These are phyloP conservation scores for Eutrema salsugineum DNA, from an alignment of 441 rosid genomes.

Conservation along the genomic window DNA sequence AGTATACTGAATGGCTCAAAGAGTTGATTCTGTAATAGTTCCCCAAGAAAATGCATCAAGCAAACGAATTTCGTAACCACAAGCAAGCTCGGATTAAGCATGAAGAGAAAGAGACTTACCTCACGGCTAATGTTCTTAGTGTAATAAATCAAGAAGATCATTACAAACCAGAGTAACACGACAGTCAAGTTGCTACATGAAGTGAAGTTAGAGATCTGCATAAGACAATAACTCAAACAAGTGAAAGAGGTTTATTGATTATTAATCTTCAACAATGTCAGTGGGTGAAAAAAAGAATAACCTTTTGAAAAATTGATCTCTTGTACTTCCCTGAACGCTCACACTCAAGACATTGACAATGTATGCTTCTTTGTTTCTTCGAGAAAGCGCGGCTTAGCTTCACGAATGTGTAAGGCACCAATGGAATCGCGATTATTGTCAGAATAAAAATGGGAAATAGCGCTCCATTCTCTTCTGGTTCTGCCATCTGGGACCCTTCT, in stretches of 20 bases:
- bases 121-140: slow-evolving; percentile 82
- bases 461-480: slow-evolving; percentile 73
- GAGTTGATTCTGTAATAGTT: slow-evolving; percentile 58
- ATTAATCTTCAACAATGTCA: neutral
- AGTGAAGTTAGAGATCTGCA: slow-evolving; percentile 80
- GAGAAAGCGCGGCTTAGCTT: slow-evolving; percentile 73
- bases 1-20: slow-evolving; percentile 92
- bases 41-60: slow-evolving; percentile 26
- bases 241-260: neutral
- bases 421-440: slow-evolving; percentile 89
- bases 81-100: neutral
- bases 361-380: slow-evolving; percentile 58
- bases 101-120: slow-evolving; percentile 39
- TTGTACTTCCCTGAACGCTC: slow-evolving; percentile 79
- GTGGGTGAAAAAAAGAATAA: neutral
- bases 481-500: slow-evolving; percentile 59
- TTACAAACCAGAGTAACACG: slow-evolving; percentile 71
- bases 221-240: neutral
- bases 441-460: slow-evolving; percentile 92
- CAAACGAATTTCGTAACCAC: neutral
- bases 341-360: slow-evolving; percentile 84
- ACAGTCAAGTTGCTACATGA: slow-evolving; percentile 83
- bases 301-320: slow-evolving; percentile 69
- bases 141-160: slow-evolving; percentile 84
- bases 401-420: slow-evolving; percentile 78